Evolutionary conservation across 108 stramenopile genomes (phyloP), one percentile per base, ranked within the genome.

Genomic region (Bacterosira constricta): DNA sequence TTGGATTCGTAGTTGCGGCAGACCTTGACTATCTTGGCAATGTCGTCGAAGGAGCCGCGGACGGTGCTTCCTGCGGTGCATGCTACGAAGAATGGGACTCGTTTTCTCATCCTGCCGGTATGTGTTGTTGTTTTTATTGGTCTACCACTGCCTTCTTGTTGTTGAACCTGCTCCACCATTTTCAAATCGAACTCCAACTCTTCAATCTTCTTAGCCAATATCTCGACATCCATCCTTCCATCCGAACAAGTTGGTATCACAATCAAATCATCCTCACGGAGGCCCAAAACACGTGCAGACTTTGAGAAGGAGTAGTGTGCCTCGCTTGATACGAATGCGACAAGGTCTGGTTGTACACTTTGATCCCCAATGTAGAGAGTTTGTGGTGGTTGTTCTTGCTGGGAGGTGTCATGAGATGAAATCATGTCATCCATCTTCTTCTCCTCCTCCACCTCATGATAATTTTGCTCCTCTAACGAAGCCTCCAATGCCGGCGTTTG

Each of bases 261-360:
- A 51, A 85, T 68, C 29, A 85, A 50, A 63, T 74, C 71, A 11
- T 67, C 41, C 13, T 63, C 52, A 20, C 77, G 76, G 6, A 87
- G 56, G 8, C 86, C 86, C 12, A 81, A 36, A 6, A 84, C 73
- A 23, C 69, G 20, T 23, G 61, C 70, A 11, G 83, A 71, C 50
- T 83, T 83, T 3, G 74, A 17, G 60, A 87, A 84, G 37, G 83
- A 84, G 42, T 87, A 87, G 68, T 87, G 86, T 12, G 83, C 83
- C 54, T 87, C 83, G 17, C 55, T 62, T 1, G 86, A 84, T 18
- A 82, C 83, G 37, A 87, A 87, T 13, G 83, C 83, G 0, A 84
- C 80, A n/a, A 81, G 57, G 20, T 47, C 42, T 29, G 73, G 73
- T 13, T 30, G 31, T n/a, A 37, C 15, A 47, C 21, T 8, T 64